Conservation (phyloP, 2,329 filamentous ascomycete species). For the Claviceps sp. region DNA sequence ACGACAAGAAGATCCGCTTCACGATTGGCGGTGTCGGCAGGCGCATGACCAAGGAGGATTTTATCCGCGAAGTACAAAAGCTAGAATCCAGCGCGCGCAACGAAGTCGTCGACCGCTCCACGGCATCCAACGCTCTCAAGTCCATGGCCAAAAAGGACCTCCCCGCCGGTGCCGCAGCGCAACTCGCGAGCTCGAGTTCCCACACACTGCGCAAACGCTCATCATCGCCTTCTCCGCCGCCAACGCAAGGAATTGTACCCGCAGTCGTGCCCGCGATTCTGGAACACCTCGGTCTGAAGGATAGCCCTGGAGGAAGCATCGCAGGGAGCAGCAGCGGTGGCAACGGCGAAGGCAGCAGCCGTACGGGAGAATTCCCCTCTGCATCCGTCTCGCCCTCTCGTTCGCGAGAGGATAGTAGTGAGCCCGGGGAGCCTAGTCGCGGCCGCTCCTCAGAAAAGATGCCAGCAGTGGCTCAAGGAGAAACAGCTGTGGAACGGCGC, state of each 20-base stretch:
- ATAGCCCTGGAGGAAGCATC: neutral
- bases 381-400: constrained; percentile 10
- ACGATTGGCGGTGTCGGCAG: constrained; percentile 60
- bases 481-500: constrained; percentile 54
- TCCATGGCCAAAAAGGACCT: constrained; percentile 31
- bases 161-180: neutral
- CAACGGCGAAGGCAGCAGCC: constrained; percentile 9
- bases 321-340: constrained; percentile 7
- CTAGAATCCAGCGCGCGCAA: constrained; percentile 53
- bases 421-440: neutral
- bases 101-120: constrained; percentile 39
- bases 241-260: neutral
- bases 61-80: constrained; percentile 59
- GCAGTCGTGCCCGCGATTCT: constrained; percentile 9
- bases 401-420: neutral
- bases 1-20: constrained; percentile 62
- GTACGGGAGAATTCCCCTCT: constrained; percentile 8
- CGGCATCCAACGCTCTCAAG: constrained; percentile 34
- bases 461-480: constrained; percentile 23
- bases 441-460: neutral
- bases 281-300: constrained; percentile 7
- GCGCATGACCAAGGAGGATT: constrained; percentile 70
- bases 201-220: neutral
- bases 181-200: neutral
- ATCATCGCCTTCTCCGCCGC: neutral